phyloP scores from a whole-genome alignment of 2,329 filamentous ascomycete genomes.

The Volutella citrinella region DNA sequence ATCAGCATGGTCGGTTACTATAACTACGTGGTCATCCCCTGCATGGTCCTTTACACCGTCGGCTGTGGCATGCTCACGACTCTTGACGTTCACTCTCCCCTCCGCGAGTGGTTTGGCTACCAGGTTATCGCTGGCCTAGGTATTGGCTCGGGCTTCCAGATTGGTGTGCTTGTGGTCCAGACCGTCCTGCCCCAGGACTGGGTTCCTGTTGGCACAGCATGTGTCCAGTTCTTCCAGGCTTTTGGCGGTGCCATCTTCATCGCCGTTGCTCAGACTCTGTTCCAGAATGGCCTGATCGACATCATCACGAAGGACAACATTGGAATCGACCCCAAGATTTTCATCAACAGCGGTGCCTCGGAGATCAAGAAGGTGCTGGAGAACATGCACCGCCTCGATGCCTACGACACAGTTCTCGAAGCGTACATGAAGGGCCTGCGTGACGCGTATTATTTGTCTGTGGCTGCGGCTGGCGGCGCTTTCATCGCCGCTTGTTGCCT shows the following conservation, averaged over 20 bases:
- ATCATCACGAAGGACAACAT: conserved; percentile 45
- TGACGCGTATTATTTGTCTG: conserved; percentile 50
- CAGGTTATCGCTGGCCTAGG: conserved; percentile 55
- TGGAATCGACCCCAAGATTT: conserved; percentile 43
- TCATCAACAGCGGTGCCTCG: conserved; percentile 53
- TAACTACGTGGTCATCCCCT: conserved; percentile 38
- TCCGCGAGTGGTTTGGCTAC: conserved; percentile 55
- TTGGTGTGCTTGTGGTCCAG: conserved; percentile 49
- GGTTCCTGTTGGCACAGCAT: conserved; percentile 49
- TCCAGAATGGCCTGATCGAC: conserved; percentile 60
- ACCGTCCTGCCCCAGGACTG: conserved; percentile 47
- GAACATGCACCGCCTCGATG: conserved; percentile 38
- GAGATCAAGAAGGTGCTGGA: conserved; percentile 45
- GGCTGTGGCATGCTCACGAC: conserved; percentile 55
- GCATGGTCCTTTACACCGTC: conserved; percentile 39
- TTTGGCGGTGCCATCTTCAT: conserved; percentile 66
- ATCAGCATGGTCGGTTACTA: conserved; percentile 43
- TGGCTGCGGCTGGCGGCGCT: conserved; percentile 44
- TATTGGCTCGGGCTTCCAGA: conserved; percentile 47
- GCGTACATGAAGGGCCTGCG: conserved; percentile 50
- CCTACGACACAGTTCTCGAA: conserved; percentile 40
- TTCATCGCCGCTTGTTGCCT: conserved; percentile 44
- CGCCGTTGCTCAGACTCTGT: conserved; percentile 63
- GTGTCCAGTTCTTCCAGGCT: conserved; percentile 59
- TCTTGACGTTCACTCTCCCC: conserved; percentile 43